These are phyloP conservation scores for Candida taoyuanica DNA, from an alignment of 805 yeast species.

Conservation along the genomic window DNA sequence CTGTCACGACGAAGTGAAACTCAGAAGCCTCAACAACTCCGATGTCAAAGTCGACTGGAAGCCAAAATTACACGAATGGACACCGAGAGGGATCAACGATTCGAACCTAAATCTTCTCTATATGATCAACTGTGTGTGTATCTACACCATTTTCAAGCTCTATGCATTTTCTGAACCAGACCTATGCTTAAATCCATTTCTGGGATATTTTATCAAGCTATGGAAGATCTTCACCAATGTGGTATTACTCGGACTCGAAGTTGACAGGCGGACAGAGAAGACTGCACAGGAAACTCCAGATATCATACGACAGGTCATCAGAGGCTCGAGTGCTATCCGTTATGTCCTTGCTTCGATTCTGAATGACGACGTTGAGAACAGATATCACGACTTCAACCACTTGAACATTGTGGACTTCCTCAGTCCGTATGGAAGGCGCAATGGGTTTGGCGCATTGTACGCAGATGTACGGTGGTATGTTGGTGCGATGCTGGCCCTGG, in stretches of 20 bases:
- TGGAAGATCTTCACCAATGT: conserved; percentile 68
- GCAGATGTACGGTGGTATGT: conserved; percentile 56
- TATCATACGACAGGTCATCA: conserved; percentile 43
- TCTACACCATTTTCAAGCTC: conserved; percentile 41
- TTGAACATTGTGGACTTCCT: conserved; percentile 55
- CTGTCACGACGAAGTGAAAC: conserved; percentile 38
- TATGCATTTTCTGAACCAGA: conserved; percentile 33
- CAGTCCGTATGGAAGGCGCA: conserved; percentile 62
- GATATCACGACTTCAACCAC: conserved; percentile 53
- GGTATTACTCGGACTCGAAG: conserved; percentile 54
- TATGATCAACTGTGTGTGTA: conserved; percentile 38
- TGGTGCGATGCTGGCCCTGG: conserved; percentile 49
- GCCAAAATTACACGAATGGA: conserved; percentile 31
- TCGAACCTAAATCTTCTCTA: conserved; percentile 42
- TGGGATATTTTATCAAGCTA: conserved; percentile 48
- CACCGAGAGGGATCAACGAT: conserved; percentile 31
- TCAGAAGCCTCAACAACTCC: conserved; percentile 40
- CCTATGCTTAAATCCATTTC: conserved; percentile 55
- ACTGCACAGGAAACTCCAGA: conserved; percentile 34
- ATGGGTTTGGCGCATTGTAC: conserved; percentile 54
- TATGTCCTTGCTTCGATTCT: conserved; percentile 56
- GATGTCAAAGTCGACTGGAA: conserved; percentile 32
- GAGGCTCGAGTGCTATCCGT: conserved; percentile 63
- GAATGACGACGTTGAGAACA: conserved; percentile 40
- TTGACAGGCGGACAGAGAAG: conserved; percentile 45